Evolutionary conservation across 1,284 basidiomycete species (phyloP).

Genomic region (Ganoderma leucocontextum): DNA sequence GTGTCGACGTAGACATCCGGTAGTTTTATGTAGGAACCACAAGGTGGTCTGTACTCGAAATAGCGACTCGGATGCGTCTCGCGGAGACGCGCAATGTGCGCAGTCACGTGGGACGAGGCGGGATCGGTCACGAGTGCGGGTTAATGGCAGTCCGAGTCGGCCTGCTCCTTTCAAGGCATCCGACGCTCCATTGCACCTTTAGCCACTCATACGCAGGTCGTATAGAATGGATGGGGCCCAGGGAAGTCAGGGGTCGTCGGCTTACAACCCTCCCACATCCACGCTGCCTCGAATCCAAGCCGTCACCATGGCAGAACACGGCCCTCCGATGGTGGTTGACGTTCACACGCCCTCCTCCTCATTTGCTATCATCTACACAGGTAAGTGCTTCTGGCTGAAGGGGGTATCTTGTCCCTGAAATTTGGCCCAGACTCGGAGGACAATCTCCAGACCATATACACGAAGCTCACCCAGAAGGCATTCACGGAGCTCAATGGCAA

Average conservation of each 20-base stretch:
- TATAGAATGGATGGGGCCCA: conserved; percentile 1
- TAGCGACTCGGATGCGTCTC: too few species aligned
- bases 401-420: neutral
- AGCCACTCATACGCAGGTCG: neutral
- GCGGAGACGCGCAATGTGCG: too few species aligned
- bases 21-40: too few species aligned
- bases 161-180: neutral
- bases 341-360: conserved; percentile 79
- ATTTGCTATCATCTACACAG: conserved; percentile 75
- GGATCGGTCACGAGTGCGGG: too few species aligned
- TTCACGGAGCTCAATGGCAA: conserved; percentile 61
- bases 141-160: neutral
- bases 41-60: too few species aligned
- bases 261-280: conserved; percentile 4
- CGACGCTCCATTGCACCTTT: neutral
- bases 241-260: neutral
- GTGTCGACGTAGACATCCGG: neutral
- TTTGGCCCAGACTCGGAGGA: conserved; percentile 67
- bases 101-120: conserved; percentile 2
- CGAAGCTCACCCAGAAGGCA: conserved; percentile 73
- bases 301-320: conserved; percentile 28
- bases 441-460: conserved; percentile 64
- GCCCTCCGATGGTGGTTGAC: conserved; percentile 56
- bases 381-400: conserved; percentile 45
- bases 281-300: neutral